Evolutionary conservation across 2,329 filamentous ascomycete genomes (phyloP).

Genomic region (Chrysosporium queenslandicum): DNA sequence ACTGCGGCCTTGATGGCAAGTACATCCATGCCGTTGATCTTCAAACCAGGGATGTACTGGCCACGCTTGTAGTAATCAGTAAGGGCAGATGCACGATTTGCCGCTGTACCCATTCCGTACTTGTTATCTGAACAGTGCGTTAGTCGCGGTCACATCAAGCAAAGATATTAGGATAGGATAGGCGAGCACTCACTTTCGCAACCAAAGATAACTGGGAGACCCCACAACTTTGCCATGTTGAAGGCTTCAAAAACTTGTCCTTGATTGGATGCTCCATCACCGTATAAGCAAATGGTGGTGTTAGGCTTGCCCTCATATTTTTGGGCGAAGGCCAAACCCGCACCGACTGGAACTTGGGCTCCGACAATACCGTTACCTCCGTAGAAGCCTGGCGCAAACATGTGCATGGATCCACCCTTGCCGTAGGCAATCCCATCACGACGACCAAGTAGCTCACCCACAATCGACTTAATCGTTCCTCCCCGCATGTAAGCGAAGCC

Average conservation of each 20-base stretch:
- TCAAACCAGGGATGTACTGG: slow-evolving; percentile 97
- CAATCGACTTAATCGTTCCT: slow-evolving; percentile 79
- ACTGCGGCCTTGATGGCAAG: slow-evolving; percentile 95
- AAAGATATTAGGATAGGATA: not conserved
- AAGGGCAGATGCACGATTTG: slow-evolving; percentile 82
- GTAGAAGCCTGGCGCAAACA: slow-evolving; percentile 97
- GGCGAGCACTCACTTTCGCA: slow-evolving; percentile 73
- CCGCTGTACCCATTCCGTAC: slow-evolving; percentile 98
- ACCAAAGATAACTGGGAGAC: slow-evolving; percentile 86
- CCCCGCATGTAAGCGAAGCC: slow-evolving; percentile 97
- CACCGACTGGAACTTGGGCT: slow-evolving; percentile 94
- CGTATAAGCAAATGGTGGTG: slow-evolving; percentile 81
- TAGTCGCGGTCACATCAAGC: slow-evolving; percentile 14
- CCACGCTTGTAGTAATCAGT: slow-evolving; percentile 99
- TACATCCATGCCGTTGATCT: slow-evolving; percentile 99
- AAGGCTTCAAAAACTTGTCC: slow-evolving; percentile 99
- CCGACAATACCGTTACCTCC: slow-evolving; percentile 98
- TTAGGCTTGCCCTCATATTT: slow-evolving; percentile 84
- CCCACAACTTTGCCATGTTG: slow-evolving; percentile 99
- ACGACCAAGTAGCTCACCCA: slow-evolving; percentile 88
- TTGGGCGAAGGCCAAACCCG: slow-evolving; percentile 92
- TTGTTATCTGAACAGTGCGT: slow-evolving; percentile 71
- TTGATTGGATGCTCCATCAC: slow-evolving; percentile 97
- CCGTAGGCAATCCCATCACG: slow-evolving; percentile 95
- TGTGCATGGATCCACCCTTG: slow-evolving; percentile 99